These are phyloP conservation scores for Talaromyces stipitatus DNA, from an alignment of 495 filamentous ascomycete genomes.

Conservation along the genomic window DNA sequence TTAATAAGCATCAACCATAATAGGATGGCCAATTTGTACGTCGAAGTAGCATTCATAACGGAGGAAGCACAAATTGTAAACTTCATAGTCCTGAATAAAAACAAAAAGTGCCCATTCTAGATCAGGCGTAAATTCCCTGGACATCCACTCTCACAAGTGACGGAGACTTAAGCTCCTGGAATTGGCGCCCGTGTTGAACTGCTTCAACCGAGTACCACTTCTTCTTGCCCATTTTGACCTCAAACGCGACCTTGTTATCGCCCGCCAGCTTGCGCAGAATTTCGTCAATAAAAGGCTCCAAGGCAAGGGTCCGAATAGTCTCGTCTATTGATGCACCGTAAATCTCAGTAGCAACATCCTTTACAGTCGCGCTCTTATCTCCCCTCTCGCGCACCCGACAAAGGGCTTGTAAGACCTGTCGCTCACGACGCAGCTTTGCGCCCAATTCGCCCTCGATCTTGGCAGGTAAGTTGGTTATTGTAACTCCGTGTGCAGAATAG, in stretches of 20 bases:
- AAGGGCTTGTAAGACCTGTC: constrained; percentile 24
- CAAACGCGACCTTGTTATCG: constrained; percentile 42
- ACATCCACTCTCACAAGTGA: no score
- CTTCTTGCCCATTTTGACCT: constrained; percentile 26
- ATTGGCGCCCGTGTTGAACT: background rate
- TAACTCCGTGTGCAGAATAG: constrained; percentile 35
- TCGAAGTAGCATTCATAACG: no score
- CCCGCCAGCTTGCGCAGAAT: constrained; percentile 41
- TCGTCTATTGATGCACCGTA: constrained; percentile 27
- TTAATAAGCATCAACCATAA: no score
- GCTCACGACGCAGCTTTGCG: constrained; percentile 28
- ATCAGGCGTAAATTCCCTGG: no score
- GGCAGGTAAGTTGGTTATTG: constrained; percentile 23
- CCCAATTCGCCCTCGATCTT: constrained; percentile 23
- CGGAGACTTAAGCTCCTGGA: no score
- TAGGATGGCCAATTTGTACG: no score
- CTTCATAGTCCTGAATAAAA: no score
- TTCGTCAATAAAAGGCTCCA: constrained; percentile 42
- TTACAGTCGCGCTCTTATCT: constrained; percentile 25
- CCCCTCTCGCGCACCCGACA: constrained; percentile 3
- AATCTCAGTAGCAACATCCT: constrained; percentile 29
- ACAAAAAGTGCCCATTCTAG: no score
- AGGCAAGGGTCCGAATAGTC: constrained; percentile 15
- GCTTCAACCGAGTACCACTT: constrained; percentile 27
- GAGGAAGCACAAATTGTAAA: no score